Base-by-base conservation (phyloP, 495 filamentous ascomycete genomes). In the Staphylotrichum tortipilum region DNA sequence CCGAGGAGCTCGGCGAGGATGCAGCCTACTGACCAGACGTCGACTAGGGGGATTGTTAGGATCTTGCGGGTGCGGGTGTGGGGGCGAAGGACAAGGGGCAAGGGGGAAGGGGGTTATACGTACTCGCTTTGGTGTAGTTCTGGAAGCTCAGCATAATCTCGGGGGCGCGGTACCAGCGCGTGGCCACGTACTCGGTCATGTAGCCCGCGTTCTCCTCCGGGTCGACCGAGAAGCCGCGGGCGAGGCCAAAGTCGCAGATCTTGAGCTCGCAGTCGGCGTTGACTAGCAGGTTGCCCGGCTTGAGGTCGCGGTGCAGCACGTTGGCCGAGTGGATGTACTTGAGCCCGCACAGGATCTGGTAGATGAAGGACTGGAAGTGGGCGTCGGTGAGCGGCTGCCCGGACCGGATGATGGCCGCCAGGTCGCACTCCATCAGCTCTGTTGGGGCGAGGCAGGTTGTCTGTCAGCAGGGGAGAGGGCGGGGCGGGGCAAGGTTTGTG, bases 71-170 rank as follows among this genome's bases (percentile, higher is more conserved):
- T 21, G 44, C 8, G 1, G 26, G 7, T 22, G n/a, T 19, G 23
- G 4, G 8, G 6, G 26, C n/a, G 24, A 12, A 12, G 7, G 23
- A 46, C n/a, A 24, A 12, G 34, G n/a, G 18, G 35, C 7, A 10
- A 15, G 29, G 24, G 15, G 11, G 18, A 14, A 33, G 0, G 34
- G 24, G 28, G 22, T 33, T 7, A 30, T 49, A 88, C 88, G 40
- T 78, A 94, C 88, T 97, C 49, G 92, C 92, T 85, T 98, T 97
- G 56, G 94, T 98, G 66, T 98, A 98, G 70, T 91, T 95, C 71
- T 96, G 91, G 81, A 98, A 97, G 69, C 89, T 97, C 65, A 98
- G 75, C 92, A 97, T 98, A 62, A 98, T 98, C 66, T 98, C 92
- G 3, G 92, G 92, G 28, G 92, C 92, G 69, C 92, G 87, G 67